These are phyloP conservation scores for Carex parvula DNA, from an alignment of 176 grass and related monocot species.

Conservation along the genomic window DNA sequence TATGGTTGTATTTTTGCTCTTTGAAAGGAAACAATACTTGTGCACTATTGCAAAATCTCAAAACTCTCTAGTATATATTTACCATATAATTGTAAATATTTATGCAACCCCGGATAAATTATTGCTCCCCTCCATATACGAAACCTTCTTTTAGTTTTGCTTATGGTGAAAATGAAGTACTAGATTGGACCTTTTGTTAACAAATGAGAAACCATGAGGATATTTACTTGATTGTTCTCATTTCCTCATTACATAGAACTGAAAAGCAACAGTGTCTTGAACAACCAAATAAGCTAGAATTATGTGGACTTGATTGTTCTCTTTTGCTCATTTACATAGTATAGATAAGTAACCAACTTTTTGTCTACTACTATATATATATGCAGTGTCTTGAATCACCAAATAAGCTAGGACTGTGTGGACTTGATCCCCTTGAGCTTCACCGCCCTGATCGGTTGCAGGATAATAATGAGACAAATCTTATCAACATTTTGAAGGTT, in stretches of 20 bases:
- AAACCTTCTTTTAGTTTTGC: not conserved
- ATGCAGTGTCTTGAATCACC: constrained; percentile 45
- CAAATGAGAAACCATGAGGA: constrained; percentile 11
- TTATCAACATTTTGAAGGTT: constrained; percentile 63
- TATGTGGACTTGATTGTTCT: constrained; percentile 39
- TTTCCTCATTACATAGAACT: not conserved
- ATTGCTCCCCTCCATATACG: not conserved
- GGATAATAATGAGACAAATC: constrained; percentile 39
- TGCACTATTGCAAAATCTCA: not conserved
- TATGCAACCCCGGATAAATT: not conserved
- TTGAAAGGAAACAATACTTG: not conserved
- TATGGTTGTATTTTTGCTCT: not conserved
- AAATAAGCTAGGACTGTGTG: constrained; percentile 45
- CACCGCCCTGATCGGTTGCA: constrained; percentile 47
- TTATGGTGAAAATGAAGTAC: not conserved
- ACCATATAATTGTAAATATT: not conserved
- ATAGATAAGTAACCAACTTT: not conserved
- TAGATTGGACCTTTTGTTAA: not conserved
- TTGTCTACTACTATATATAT: constrained; percentile 13
- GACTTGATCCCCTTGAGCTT: constrained; percentile 49
- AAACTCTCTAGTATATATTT: not conserved
- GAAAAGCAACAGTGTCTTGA: not conserved
- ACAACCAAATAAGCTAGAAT: constrained; percentile 36
- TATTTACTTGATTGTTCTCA: constrained; percentile 33
- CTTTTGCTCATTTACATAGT: not conserved